Evolutionary conservation across 257 asterid species (phyloP).

Genomic region (Scutellaria barbata): DNA sequence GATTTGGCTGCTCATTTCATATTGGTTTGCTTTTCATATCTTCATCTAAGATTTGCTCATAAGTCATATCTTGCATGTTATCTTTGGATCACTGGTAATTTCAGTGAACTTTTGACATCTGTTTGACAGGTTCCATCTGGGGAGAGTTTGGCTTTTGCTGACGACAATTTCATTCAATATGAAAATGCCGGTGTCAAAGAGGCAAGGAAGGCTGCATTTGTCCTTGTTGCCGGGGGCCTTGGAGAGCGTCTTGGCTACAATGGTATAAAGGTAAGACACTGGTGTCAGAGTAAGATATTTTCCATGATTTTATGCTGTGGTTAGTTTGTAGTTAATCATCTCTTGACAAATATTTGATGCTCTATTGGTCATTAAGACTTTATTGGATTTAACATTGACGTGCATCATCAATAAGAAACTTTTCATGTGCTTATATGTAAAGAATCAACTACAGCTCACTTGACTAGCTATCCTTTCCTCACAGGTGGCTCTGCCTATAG

Average conservation of each 20-base stretch:
- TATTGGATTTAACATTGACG: neutral
- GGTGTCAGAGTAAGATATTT: neutral
- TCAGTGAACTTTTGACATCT: slow-evolving; percentile 27
- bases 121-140: slow-evolving; percentile 89
- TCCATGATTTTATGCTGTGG: slow-evolving; percentile 12
- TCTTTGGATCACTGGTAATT: slow-evolving; percentile 25
- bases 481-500: slow-evolving; percentile 95
- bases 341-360: slow-evolving; percentile 21
- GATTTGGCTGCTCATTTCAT: neutral
- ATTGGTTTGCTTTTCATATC: slow-evolving; percentile 17
- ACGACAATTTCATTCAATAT: slow-evolving; percentile 60
- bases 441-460: slow-evolving; percentile 31
- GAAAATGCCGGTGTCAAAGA: slow-evolving; percentile 89
- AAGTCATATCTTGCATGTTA: neutral
- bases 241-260: slow-evolving; percentile 99
- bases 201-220: slow-evolving; percentile 89
- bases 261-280: slow-evolving; percentile 78
- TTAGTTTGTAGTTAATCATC: slow-evolving; percentile 13
- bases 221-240: slow-evolving; percentile 99
- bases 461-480: slow-evolving; percentile 39
- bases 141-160: slow-evolving; percentile 78
- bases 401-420: neutral
- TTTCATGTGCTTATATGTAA: slow-evolving; percentile 25
- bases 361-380: slow-evolving; percentile 22
- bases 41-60: slow-evolving; percentile 20